Conservation (phyloP, 176 grass and related monocot genomes). For the Lolium rigidum region DNA sequence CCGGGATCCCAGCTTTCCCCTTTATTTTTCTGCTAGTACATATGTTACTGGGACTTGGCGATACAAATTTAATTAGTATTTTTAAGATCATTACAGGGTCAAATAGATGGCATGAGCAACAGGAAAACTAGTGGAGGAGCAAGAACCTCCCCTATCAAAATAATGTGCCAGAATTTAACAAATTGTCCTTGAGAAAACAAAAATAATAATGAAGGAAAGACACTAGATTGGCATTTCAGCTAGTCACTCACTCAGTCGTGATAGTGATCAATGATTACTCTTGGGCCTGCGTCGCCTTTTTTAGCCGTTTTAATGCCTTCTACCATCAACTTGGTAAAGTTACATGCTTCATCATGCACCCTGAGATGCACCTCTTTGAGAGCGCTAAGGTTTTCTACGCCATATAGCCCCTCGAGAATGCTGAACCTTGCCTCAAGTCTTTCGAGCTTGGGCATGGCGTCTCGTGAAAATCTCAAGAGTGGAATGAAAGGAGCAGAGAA, state of each 20-base stretch:
- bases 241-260: neutral
- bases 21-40: too few species aligned
- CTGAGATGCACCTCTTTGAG: neutral
- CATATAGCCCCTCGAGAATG: neutral
- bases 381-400: neutral
- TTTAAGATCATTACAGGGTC: too few species aligned
- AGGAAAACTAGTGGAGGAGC: too few species aligned
- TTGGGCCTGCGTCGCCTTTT: fast-evolving
- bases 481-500: neutral
- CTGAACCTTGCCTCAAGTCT: neutral
- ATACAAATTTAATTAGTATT: too few species aligned
- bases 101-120: too few species aligned
- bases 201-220: too few species aligned
- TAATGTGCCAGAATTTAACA: too few species aligned
- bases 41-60: too few species aligned
- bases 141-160: too few species aligned
- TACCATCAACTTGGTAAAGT: neutral
- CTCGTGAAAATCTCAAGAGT: neutral
- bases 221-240: neutral
- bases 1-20: too few species aligned
- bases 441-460: neutral
- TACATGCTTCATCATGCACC: neutral
- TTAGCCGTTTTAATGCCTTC: fast-evolving
- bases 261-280: neutral
- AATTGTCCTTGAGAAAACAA: too few species aligned